Evolutionary conservation across 163 green algal species (phyloP).

Genomic region (Chlamydomonas reinhardtii): DNA sequence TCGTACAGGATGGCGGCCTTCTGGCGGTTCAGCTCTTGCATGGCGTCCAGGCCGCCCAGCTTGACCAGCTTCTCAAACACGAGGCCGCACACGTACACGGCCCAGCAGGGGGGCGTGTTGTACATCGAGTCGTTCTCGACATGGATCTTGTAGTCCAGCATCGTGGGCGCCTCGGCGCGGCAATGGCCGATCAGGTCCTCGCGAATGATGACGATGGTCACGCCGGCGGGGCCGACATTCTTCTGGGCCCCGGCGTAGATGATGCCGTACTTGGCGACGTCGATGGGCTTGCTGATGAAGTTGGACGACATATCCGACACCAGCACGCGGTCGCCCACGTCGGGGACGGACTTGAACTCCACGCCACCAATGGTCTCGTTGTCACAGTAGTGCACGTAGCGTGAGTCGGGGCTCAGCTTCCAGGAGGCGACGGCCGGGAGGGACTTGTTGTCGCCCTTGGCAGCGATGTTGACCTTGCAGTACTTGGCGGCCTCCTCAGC

Average conservation of each 20-base stretch:
- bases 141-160: slow-evolving; percentile 95
- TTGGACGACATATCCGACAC: slow-evolving; percentile 99
- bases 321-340: slow-evolving; percentile 74
- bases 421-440: slow-evolving; percentile 81
- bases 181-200: slow-evolving; percentile 94
- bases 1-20: slow-evolving; percentile 97
- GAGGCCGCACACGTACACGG: slow-evolving; percentile 98
- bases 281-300: slow-evolving; percentile 97
- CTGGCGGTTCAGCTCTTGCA: slow-evolving; percentile 81
- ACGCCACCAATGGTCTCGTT: slow-evolving; percentile 98
- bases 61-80: slow-evolving; percentile 95
- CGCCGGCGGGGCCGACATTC: slow-evolving; percentile 96
- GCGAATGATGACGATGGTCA: slow-evolving; percentile 96
- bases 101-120: slow-evolving; percentile 99
- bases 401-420: slow-evolving; percentile 87
- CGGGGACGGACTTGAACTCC: slow-evolving; percentile 74
- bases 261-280: slow-evolving; percentile 97
- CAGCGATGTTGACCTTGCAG: slow-evolving; percentile 88
- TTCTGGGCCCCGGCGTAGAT: slow-evolving; percentile 99
- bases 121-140: slow-evolving; percentile 95
- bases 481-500: slow-evolving; percentile 87
- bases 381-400: slow-evolving; percentile 98
- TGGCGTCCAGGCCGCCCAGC: slow-evolving; percentile 82
- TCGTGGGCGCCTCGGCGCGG: slow-evolving; percentile 82
- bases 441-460: slow-evolving; percentile 90